phyloP scores from a whole-genome alignment of 441 rosid species.

The Erodium trifolium region DNA sequence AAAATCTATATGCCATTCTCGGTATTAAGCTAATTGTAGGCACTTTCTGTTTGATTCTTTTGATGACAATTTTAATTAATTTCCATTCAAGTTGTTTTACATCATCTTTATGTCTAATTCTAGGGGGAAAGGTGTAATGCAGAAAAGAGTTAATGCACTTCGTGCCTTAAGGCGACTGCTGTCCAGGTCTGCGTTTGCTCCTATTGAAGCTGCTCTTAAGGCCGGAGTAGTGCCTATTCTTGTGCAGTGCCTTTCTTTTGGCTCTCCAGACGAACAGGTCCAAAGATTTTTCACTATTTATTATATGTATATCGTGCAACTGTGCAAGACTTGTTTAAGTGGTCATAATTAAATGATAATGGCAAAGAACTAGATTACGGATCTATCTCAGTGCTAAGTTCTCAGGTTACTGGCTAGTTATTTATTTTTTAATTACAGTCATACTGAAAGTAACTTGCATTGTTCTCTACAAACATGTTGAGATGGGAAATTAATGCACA shows the following conservation, averaged over 20 bases:
- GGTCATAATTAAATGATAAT: neutral
- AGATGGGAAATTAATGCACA: constrained; percentile 5
- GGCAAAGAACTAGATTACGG: neutral
- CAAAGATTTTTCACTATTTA: constrained; percentile 13
- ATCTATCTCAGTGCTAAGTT: neutral
- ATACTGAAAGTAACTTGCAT: neutral
- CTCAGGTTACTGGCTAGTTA: neutral
- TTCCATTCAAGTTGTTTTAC: constrained; percentile 10
- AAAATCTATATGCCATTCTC: neutral
- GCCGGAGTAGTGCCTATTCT: constrained; percentile 81
- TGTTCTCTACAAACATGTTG: neutral
- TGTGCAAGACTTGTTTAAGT: neutral
- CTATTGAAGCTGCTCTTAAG: constrained; percentile 61
- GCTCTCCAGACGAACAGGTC: constrained; percentile 90
- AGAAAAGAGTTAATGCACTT: constrained; percentile 70
- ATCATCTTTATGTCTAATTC: constrained; percentile 18
- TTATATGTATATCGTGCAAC: neutral
- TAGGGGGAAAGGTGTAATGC: constrained; percentile 88
- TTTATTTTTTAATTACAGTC: neutral
- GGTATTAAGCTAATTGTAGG: neutral
- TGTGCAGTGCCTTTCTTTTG: constrained; percentile 83
- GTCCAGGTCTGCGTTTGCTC: constrained; percentile 77
- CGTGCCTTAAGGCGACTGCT: constrained; percentile 77
- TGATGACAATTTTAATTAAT: constrained; percentile 2
- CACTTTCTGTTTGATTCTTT: constrained; percentile 10